Evolutionary conservation across 371 early-diverging fungal species (phyloP).

Genomic region (Circinella minor): DNA sequence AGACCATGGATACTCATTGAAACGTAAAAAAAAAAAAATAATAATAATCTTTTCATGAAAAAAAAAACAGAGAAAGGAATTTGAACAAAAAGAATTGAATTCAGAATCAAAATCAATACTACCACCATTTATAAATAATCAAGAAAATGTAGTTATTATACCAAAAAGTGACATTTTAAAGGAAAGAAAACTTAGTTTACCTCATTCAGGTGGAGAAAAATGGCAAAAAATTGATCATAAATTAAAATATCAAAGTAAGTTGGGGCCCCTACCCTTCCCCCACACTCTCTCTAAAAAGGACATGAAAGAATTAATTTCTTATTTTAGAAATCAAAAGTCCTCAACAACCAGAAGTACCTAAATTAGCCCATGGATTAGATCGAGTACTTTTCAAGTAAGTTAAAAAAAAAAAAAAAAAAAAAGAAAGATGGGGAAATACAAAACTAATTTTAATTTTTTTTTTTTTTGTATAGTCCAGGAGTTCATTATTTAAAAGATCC

Average conservation of each 20-base stretch:
- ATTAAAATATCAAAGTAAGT: not conserved
- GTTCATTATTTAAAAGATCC: slow-evolving; percentile 87
- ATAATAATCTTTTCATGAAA: too few species aligned
- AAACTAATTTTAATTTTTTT: not conserved
- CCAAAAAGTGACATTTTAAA: not conserved
- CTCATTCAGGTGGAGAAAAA: not conserved
- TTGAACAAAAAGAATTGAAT: too few species aligned
- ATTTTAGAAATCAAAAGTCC: not conserved
- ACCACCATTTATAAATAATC: too few species aligned
- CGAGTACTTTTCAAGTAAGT: slow-evolving; percentile 80
- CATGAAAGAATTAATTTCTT: too few species aligned
- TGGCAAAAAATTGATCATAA: not conserved
- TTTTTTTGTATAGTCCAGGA: slow-evolving; percentile 66
- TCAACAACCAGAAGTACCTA: slow-evolving; percentile 32
- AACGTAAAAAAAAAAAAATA: too few species aligned
- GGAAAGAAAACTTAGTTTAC: not conserved
- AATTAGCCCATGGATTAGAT: slow-evolving; percentile 80
- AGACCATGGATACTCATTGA: too few species aligned
- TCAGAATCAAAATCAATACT: too few species aligned
- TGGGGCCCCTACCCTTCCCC: too few species aligned
- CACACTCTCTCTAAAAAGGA: too few species aligned
- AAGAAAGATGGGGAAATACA: not conserved
- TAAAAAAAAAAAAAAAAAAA: not conserved
- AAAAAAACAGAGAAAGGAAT: too few species aligned
- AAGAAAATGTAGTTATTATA: too few species aligned